phyloP scores from a whole-genome alignment of 2,329 filamentous ascomycete genomes.

The Sporothrix inflata region DNA sequence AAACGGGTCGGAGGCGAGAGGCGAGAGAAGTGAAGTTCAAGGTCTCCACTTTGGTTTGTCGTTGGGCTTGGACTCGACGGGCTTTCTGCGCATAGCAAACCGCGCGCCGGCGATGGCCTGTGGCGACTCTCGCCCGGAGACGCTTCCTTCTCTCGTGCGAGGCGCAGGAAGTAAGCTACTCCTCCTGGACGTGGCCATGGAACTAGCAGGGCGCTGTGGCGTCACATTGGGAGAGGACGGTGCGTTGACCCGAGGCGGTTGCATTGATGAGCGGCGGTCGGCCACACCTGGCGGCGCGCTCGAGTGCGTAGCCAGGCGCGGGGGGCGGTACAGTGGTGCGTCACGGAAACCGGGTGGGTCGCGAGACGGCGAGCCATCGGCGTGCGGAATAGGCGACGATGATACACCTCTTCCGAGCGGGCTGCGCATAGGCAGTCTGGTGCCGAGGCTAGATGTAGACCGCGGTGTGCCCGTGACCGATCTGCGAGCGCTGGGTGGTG shows the following conservation, averaged over 20 bases:
- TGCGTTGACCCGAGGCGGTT: conserved; percentile 47
- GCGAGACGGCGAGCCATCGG: conserved; percentile 52
- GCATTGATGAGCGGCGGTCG: conserved; percentile 57
- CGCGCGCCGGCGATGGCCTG: conserved; percentile 52
- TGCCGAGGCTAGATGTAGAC: conserved; percentile 35
- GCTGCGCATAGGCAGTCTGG: conserved; percentile 57
- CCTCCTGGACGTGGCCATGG: conserved; percentile 56
- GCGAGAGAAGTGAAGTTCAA: conserved; percentile 39
- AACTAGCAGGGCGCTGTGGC: conserved; percentile 57
- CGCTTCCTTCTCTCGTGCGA: conserved; percentile 39
- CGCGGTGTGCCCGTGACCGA: conserved; percentile 48
- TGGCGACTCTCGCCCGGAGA: conserved; percentile 53
- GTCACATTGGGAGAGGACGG: conserved; percentile 35
- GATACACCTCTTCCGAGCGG: conserved; percentile 52
- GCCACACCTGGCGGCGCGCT: conserved; percentile 47
- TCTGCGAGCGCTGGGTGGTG: conserved; percentile 48
- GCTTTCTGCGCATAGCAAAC: conserved; percentile 48
- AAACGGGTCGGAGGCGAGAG: neutral
- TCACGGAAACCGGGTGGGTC: conserved; percentile 53
- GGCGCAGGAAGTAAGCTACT: conserved; percentile 57
- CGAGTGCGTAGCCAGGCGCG: conserved; percentile 49
- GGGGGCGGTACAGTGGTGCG: conserved; percentile 50
- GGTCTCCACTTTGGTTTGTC: conserved; percentile 55
- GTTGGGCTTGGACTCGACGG: conserved; percentile 39
- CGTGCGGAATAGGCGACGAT: conserved; percentile 50